phyloP scores from a whole-genome alignment of 441 rosid species.

The Isatis lusitanica region DNA sequence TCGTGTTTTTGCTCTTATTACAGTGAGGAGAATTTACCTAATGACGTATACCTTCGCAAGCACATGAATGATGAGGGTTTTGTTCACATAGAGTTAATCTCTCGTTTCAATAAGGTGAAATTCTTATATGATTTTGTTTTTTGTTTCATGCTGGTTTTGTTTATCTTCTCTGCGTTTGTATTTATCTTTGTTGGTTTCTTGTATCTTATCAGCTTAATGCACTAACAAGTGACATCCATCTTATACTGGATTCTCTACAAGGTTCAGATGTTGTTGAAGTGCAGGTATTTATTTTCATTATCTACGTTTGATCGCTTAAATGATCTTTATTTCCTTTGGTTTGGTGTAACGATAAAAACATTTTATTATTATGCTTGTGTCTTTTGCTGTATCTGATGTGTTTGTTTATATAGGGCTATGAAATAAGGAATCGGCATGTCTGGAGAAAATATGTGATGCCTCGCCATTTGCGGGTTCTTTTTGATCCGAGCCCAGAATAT shows the following conservation, averaged over 20 bases:
- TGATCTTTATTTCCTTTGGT: background rate
- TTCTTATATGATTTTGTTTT: background rate
- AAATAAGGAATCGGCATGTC: background rate
- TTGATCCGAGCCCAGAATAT: background rate
- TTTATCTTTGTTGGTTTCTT: background rate
- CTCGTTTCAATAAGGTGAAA: slow-evolving; percentile 76
- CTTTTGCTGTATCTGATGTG: no score
- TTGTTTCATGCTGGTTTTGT: background rate
- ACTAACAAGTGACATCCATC: background rate
- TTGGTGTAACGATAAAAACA: background rate
- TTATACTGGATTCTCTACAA: background rate
- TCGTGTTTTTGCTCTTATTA: slow-evolving; percentile 14
- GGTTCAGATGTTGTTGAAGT: background rate
- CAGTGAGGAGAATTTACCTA: slow-evolving; percentile 68
- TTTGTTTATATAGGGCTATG: background rate
- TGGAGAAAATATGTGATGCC: background rate
- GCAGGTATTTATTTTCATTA: background rate
- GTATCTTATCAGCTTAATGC: background rate
- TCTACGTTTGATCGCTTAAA: background rate
- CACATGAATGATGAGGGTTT: slow-evolving; percentile 84
- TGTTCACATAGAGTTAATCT: slow-evolving; percentile 69
- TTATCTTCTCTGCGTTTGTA: background rate
- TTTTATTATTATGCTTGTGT: background rate
- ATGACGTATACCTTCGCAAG: slow-evolving; percentile 60
- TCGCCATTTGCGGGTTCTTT: background rate